Evolutionary conservation across 2,329 filamentous ascomycete genomes (phyloP).

Genomic region (Xylaria sp.): DNA sequence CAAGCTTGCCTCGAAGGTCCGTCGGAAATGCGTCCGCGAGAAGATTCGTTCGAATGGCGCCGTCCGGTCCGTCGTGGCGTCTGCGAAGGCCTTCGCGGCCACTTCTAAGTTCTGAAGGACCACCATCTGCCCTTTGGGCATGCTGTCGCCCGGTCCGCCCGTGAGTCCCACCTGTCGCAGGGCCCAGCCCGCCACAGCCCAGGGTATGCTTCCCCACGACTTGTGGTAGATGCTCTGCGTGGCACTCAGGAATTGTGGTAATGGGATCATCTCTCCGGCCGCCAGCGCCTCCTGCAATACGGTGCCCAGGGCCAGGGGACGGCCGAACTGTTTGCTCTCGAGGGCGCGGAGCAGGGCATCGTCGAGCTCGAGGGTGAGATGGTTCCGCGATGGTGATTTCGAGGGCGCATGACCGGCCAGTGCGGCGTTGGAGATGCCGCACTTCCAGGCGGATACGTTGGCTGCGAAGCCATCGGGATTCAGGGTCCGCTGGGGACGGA

Average conservation of each 20-base stretch:
- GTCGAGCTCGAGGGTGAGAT: constrained; percentile 64
- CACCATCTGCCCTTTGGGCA: constrained; percentile 72
- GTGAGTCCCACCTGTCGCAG: constrained; percentile 73
- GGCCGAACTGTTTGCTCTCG: constrained; percentile 80
- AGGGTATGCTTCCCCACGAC: constrained; percentile 75
- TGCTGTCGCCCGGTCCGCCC: constrained; percentile 59
- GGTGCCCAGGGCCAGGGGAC: constrained; percentile 80
- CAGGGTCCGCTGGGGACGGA: constrained; percentile 74
- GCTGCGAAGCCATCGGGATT: constrained; percentile 88
- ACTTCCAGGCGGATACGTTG: constrained; percentile 82
- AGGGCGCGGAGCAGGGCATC: constrained; percentile 76
- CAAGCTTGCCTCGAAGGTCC: constrained; percentile 65
- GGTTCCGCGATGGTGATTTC: constrained; percentile 55
- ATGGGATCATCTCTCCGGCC: constrained; percentile 74
- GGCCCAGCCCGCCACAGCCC: constrained; percentile 79
- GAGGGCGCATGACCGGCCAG: constrained; percentile 65
- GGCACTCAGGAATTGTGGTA: constrained; percentile 73
- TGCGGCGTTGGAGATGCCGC: constrained; percentile 75
- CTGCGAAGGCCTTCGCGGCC: constrained; percentile 64
- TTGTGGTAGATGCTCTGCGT: constrained; percentile 77
- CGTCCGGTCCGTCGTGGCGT: constrained; percentile 54
- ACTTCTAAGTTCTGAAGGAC: constrained; percentile 71
- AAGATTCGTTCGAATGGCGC: constrained; percentile 74
- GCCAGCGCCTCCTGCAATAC: constrained; percentile 80
- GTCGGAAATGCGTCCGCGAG: constrained; percentile 71